Percentiles rank a stretch among this genome's conserved stretches.
Conservation (phyloP, 306 rosid genomes). For the Luffa aegyptiaca region DNA sequence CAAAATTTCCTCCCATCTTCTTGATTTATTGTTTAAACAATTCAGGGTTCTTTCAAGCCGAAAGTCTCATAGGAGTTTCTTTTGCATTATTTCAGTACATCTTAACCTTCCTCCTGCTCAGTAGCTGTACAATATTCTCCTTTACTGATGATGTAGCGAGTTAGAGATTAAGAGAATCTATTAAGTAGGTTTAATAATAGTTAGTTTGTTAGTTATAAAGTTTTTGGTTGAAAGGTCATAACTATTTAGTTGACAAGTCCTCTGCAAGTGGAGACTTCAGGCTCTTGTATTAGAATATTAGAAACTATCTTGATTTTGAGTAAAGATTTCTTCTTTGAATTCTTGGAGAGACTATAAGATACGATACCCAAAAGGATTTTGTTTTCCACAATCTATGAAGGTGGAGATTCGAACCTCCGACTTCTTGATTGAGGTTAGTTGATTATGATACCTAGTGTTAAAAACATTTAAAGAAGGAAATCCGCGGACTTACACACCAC, state of each 20-base stretch:
- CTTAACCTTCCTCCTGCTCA: neutral
- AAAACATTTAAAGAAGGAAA: neutral
- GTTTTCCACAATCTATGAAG: no score
- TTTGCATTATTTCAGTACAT: neutral
- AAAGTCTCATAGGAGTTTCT: neutral
- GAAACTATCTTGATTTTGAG: neutral
- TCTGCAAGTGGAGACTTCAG: neutral
- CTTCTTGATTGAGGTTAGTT: no score
- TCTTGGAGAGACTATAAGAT: neutral
- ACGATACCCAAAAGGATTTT: neutral
- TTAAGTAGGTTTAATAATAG: neutral
- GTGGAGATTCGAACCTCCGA: no score
- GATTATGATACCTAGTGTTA: neutral
- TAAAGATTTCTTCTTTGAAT: neutral
- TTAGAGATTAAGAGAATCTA: neutral
- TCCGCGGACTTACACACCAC: no score
- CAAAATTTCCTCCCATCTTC: neutral
- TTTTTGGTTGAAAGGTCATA: neutral
- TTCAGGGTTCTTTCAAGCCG: neutral
- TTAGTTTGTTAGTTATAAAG: neutral
- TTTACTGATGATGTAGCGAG: neutral
- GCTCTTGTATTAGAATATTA: neutral
- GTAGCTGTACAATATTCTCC: neutral
- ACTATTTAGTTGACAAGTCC: neutral
- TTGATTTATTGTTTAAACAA: neutral